Evolutionary conservation across 345 rosid species (phyloP).

Genomic region (Melaleuca quinquenervia): DNA sequence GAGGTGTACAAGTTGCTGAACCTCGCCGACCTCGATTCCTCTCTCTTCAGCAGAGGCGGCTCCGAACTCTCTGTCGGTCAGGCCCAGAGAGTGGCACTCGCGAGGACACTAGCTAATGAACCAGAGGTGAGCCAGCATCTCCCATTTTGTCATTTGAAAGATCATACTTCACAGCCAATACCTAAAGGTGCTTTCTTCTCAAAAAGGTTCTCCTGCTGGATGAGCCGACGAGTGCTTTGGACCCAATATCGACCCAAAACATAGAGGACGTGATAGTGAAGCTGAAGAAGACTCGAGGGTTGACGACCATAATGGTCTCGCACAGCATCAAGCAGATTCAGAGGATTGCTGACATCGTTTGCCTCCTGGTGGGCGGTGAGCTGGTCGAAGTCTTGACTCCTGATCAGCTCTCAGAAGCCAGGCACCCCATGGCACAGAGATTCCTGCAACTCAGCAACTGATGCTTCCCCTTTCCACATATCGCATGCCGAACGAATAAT

Average conservation of each 20-base stretch:
- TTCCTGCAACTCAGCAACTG: constrained; percentile 50
- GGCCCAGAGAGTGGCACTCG: constrained; percentile 92
- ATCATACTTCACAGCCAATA: background rate
- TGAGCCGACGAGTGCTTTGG: constrained; percentile 85
- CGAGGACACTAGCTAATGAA: constrained; percentile 78
- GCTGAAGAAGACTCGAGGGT: constrained; percentile 51
- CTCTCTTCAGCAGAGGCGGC: constrained; percentile 40
- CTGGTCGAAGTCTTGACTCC: constrained; percentile 78
- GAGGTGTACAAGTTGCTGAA: constrained; percentile 48
- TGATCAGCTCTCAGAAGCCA: constrained; percentile 47
- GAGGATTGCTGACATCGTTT: constrained; percentile 71
- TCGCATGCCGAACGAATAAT: background rate
- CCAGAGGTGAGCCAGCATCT: constrained; percentile 40
- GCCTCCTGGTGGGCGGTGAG: constrained; percentile 66
- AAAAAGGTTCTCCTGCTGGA: constrained; percentile 63
- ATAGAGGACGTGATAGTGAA: constrained; percentile 73
- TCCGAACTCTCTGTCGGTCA: constrained; percentile 72
- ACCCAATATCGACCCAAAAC: constrained; percentile 77
- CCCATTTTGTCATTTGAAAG: background rate
- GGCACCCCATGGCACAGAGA: constrained; percentile 68
- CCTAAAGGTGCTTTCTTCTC: background rate
- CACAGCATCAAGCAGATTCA: constrained; percentile 92
- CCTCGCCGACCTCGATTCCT: constrained; percentile 68
- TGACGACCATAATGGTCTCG: constrained; percentile 65
- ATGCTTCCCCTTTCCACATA: background rate